phyloP scores from a whole-genome alignment of 2,329 filamentous ascomycete species.

The Aspergillus sp. region DNA sequence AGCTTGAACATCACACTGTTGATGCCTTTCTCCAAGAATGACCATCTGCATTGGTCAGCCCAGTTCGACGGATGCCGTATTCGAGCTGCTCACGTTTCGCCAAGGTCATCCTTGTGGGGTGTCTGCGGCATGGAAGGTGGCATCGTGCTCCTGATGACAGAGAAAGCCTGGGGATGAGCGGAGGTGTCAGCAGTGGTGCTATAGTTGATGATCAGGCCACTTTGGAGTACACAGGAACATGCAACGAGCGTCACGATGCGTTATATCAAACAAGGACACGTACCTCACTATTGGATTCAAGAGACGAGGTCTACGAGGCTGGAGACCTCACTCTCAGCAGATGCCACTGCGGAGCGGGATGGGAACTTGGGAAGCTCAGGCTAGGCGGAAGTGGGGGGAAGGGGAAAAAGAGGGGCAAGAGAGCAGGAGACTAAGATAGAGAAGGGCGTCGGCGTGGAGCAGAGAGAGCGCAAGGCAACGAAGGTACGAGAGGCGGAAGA shows the following conservation, averaged over 20 bases:
- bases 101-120: conserved; percentile 49
- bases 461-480: neutral
- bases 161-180: conserved; percentile 1
- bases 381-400: neutral
- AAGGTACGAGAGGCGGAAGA: conserved; percentile 1
- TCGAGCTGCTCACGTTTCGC: conserved; percentile 49
- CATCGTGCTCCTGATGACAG: conserved; percentile 18
- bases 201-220: too few species aligned
- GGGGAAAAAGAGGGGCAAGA: neutral
- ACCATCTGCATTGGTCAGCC: conserved; percentile 55
- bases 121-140: conserved; percentile 33
- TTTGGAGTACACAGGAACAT: too few species aligned
- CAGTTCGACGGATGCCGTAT: neutral
- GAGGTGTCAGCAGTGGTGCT: conserved; percentile 4
- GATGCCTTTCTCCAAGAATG: conserved; percentile 78
- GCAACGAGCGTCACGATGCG: too few species aligned
- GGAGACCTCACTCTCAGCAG: neutral
- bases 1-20: conserved; percentile 89
- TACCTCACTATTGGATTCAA: too few species aligned
- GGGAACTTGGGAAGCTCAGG: neutral
- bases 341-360: neutral
- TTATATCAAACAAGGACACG: neutral
- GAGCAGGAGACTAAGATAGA: neutral
- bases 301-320: neutral
- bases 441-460: conserved; percentile 1